Base-by-base conservation (phyloP, 805 yeast genomes). In the Isabelozyma heimii region DNA sequence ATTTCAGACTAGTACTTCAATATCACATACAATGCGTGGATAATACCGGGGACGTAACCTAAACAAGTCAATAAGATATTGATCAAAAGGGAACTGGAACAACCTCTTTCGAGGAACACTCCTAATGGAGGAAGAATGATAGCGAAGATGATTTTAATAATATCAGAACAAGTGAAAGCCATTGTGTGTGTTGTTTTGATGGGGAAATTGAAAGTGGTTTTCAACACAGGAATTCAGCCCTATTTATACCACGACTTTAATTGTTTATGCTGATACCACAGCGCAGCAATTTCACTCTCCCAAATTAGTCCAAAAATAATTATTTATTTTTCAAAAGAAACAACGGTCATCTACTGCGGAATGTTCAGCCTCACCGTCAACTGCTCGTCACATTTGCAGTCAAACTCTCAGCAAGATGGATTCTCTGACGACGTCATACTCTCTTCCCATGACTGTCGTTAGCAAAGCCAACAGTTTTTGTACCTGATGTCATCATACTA, bases 11-110 rank as follows among this genome's bases (percentile, higher is more conserved):
- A 65, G 50, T 69, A 64, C 56, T 55, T 65, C 48, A 69, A 55
- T 40, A 82, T 80, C 43, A 84, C 71, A 59, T 80, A 84, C 44
- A 84, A 67, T 5, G 89, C 84, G 58, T 85, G 89, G 13, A 85
- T 61, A 45, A 84, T 76, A 50, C 89, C 95, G 2, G 96, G 96
- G 53, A 88, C 69, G 68, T 83, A 87, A 39, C 91, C 94, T 50
- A 89, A 75, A 53, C 83, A 64, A 17, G 91, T 84, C 60, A 89
- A 76, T 40, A 88, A 58, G 43, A 86, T 67, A 69, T 87, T 86
- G 60, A 88, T 72, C 50, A 66, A 63, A 8, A 66, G 58, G 50
- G 61, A 66, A 13, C 72, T 60, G 33, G 74, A 66, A 63, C 84
- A 81, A 37, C 87, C 87, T 54, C 75, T 67, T 66, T 81, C 85